Base-by-base conservation (phyloP, 2,329 filamentous ascomycete species). In the Ophiostoma ulmi region DNA sequence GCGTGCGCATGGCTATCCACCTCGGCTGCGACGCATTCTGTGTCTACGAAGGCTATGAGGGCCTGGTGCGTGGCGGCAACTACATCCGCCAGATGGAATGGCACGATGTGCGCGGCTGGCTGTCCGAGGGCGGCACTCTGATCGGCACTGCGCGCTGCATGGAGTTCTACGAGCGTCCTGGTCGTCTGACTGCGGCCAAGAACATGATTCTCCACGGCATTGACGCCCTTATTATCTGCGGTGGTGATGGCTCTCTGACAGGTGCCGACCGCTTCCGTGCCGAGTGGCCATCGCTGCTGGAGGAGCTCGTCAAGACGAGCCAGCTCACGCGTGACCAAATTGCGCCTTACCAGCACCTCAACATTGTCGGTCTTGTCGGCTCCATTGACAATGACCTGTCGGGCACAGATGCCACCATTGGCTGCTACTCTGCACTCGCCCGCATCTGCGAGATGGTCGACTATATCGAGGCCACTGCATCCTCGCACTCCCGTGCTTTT, bases 311-410 rank as follows among this genome's bases (percentile, higher is more conserved):
- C 48, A 78, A 87, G 68, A 91, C 81, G 2, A 88, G 89, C 69
- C 86, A 94, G 77, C 84, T 97, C 76, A 90, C 87, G 7, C 77
- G 83, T 63, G 86, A 90, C 71, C 90, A 97, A 78, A 82, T 92
- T 72, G 84, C 88, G 65, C 91, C 91, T 1, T 97, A 93, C 84
- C 86, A 87, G 77, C 89, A 96, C 75, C 87, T 99, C 77, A 99
- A 98, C 81, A 97, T 99, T 75, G 94, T 98, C 70, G 95, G 95
- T 67, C 84, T 98, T 69, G 95, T 99, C 38, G 95, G 95, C 71
- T 97, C 93, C 70, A 99, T 99, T 78, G 95, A 99, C 85, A 99
- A 99, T 78, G 95, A 99, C 78, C 91, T 99, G 81, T 96, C 94
- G 68, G 93, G 93, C 74, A 99, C 95, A 14, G 95, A 99, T 80